Evolutionary conservation across 2,329 filamentous ascomycete genomes (phyloP).

Genomic region (Cadophora malorum): DNA sequence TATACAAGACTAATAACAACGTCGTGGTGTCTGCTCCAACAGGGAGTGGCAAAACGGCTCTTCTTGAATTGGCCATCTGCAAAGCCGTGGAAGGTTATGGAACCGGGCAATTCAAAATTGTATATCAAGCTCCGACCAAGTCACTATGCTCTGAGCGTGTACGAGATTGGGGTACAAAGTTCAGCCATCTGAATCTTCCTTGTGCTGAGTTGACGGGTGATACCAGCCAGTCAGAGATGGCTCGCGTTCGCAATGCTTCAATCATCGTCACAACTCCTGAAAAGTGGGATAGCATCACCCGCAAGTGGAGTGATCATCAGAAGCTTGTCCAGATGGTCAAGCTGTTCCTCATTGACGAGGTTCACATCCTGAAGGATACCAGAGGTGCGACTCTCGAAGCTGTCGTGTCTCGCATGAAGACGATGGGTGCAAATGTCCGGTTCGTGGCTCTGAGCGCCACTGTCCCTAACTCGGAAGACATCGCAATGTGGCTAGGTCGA

Average conservation of each 20-base stretch:
- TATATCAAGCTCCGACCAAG: constrained; percentile 87
- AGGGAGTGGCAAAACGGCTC: constrained; percentile 82
- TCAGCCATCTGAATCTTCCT: constrained; percentile 68
- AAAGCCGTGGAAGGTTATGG: constrained; percentile 64
- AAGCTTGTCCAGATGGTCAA: constrained; percentile 77
- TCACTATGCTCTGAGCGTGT: constrained; percentile 79
- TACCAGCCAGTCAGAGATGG: constrained; percentile 70
- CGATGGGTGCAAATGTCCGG: constrained; percentile 74
- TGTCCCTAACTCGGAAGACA: constrained; percentile 80
- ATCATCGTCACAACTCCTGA: constrained; percentile 90
- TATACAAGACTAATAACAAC: constrained; percentile 75
- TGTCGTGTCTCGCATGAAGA: constrained; percentile 88
- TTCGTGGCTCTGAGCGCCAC: constrained; percentile 86
- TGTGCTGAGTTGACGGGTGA: constrained; percentile 85
- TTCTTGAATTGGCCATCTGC: constrained; percentile 84
- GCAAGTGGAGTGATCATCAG: constrained; percentile 84
- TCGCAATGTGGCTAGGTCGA: constrained; percentile 80
- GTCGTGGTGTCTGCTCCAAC: constrained; percentile 83
- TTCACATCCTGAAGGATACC: constrained; percentile 82
- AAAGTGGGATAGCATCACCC: constrained; percentile 90
- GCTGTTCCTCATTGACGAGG: constrained; percentile 85
- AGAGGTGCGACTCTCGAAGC: constrained; percentile 83
- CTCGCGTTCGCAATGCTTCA: constrained; percentile 73
- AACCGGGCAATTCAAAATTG: constrained; percentile 74
- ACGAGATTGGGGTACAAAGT: constrained; percentile 80